Percentiles rank a stretch among this genome's conserved stretches.
phyloP scores from a whole-genome alignment of 139 green algal genomes.

The Asterochloris sp. region DNA sequence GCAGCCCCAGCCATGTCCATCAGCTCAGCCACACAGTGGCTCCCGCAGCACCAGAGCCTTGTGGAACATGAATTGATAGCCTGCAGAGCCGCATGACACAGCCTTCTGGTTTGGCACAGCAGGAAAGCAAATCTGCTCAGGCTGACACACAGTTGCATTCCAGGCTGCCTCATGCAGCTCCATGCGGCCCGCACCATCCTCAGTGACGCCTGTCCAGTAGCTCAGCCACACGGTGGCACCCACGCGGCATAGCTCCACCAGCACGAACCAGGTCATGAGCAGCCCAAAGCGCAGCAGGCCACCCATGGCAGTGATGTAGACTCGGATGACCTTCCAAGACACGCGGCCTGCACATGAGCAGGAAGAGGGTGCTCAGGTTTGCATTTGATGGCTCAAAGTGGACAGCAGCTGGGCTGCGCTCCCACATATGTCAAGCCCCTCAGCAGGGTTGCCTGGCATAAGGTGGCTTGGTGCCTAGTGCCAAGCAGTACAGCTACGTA shows the following conservation, averaged over 20 bases:
- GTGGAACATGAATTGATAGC: too few relatives aligned
- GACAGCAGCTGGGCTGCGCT: not conserved
- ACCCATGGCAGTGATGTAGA: conserved; percentile 50
- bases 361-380: not conserved
- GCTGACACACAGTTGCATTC: too few relatives aligned
- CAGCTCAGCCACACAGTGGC: too few relatives aligned
- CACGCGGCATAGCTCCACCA: conserved; percentile 45
- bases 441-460: too few relatives aligned
- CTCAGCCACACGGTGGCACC: conserved; percentile 57
- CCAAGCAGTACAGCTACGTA: not conserved
- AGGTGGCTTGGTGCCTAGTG: too few relatives aligned
- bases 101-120: too few relatives aligned
- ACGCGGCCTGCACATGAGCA: conserved; percentile 31
- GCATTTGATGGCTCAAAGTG: not conserved
- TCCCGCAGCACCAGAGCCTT: too few relatives aligned
- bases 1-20: too few relatives aligned
- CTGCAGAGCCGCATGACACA: too few relatives aligned
- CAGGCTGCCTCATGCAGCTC: too few relatives aligned
- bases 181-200: not conserved
- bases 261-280: conserved; percentile 40
- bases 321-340: conserved; percentile 34
- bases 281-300: conserved; percentile 28
- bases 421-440: not conserved
- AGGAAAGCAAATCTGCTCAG: too few relatives aligned
- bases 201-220: conserved; percentile 43